Conservation (phyloP, 2,329 filamentous ascomycete genomes). For the Saccharata proteae region DNA sequence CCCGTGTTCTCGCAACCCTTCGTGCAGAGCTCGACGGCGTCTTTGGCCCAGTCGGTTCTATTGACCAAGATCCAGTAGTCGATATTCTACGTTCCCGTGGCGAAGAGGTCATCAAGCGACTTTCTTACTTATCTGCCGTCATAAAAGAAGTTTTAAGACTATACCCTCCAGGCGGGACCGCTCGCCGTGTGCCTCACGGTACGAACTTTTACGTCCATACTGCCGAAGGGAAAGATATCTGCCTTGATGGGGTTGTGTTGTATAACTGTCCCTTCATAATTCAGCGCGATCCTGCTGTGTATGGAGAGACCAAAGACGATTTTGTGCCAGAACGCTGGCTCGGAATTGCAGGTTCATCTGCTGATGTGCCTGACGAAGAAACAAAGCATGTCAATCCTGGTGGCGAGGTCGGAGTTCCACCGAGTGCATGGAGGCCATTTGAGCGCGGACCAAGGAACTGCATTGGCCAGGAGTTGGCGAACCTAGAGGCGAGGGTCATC, state of each 20-base stretch:
- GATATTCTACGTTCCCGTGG: neutral
- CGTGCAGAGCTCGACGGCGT: constrained; percentile 20
- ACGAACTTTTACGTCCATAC: neutral
- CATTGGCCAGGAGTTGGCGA: constrained; percentile 26
- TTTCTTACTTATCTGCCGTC: constrained; percentile 20
- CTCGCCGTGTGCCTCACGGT: neutral
- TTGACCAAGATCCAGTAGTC: neutral
- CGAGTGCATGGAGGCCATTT: constrained; percentile 24
- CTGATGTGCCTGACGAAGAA: constrained; percentile 15
- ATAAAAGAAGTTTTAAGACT: constrained; percentile 25
- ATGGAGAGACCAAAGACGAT: constrained; percentile 13
- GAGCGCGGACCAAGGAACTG: constrained; percentile 27
- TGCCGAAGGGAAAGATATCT: constrained; percentile 1
- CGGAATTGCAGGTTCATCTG: constrained; percentile 2
- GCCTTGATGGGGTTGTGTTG: constrained; percentile 4
- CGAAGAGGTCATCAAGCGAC: constrained; percentile 16
- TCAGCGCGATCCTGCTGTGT: constrained; percentile 17
- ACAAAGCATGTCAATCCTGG: constrained; percentile 13
- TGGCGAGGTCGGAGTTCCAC: constrained; percentile 12
- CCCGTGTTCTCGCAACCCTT: constrained; percentile 9
- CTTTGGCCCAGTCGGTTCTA: constrained; percentile 14
- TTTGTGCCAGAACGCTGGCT: constrained; percentile 6
- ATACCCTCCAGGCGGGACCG: constrained; percentile 15
- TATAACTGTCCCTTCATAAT: constrained; percentile 7
- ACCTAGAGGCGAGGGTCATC: constrained; percentile 22